Evolutionary conservation across 2,329 filamentous ascomycete species (phyloP), one percentile per base, ranked within the genome.

Genomic region (Aspergillus tubingensis): DNA sequence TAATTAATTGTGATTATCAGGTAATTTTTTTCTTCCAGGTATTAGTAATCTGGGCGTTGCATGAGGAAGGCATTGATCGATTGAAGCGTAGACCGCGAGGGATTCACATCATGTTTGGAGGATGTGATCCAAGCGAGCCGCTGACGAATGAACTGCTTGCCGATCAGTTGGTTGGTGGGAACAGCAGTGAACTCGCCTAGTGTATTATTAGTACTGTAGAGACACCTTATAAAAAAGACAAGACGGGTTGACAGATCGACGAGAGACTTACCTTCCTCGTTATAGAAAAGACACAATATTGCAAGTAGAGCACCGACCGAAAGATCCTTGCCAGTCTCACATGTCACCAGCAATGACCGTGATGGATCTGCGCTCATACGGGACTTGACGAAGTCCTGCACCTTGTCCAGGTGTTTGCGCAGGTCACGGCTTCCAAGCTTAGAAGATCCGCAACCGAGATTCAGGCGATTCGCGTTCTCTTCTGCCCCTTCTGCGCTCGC

Each of bases 51-150:
- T 38, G 74, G 75, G 54, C 72, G 69, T 64, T 78, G 75, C 87
- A 98, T 94, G 54, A 98, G 78, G 70, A 91, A 96, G 58, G 91
- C 91, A 76, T 98, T 97, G 5, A 98, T 89, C 67, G 91, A 94
- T 76, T 97, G 93, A 39, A 98, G 79, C 0, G 93, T 97, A 21
- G 91, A 84, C 38, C 95, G 83, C 63, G 88, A 93, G 0, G 94
- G 93, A 72, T 96, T 96, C 2, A 89, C 90, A 66, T 90, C 87
- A 0, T 92, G 89, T 72, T 89, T 88, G 0, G 86, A 86, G 5
- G 88, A 89, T 75, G 94, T 91, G 67, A 98, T 91, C 81, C 88
- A 90, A n/a, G 90, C 89, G 32, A 98, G 81, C 55, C 88, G 85
- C 67, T 87, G 85, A 67, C 91, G 89, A 72, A 98, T 92, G 53